A percentile compares a stretch with the other conserved stretches of the same genome.
These are phyloP conservation scores for Talaromyces sp. DNA, from an alignment of 2,329 filamentous ascomycete species.

Conservation along the genomic window DNA sequence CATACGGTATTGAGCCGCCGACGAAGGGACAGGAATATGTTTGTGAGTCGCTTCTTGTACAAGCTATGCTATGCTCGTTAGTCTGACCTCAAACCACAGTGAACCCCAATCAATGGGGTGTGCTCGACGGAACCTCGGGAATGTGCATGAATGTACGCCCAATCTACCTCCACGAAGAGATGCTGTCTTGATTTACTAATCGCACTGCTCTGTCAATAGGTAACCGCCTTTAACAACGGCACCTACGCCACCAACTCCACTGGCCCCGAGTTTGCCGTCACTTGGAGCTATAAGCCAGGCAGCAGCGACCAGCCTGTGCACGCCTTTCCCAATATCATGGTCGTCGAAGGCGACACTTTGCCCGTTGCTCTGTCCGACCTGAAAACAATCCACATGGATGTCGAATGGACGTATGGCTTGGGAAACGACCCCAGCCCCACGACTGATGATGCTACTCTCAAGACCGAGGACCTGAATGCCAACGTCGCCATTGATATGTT, in stretches of 20 bases:
- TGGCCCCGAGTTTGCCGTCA: constrained; percentile 49
- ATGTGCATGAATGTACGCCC: constrained; percentile 53
- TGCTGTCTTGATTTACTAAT: neutral
- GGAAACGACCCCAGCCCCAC: constrained; percentile 36
- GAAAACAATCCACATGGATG: constrained; percentile 38
- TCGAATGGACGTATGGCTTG: constrained; percentile 49
- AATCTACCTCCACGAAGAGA: neutral
- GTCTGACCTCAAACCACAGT: constrained; percentile 32
- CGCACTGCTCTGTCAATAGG: constrained; percentile 25
- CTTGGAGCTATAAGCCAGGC: constrained; percentile 49
- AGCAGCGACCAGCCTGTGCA: constrained; percentile 46
- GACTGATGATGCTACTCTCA: constrained; percentile 34
- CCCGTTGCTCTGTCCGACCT: constrained; percentile 41
- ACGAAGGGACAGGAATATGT: constrained; percentile 45
- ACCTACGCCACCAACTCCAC: constrained; percentile 46
- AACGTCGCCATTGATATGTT: constrained; percentile 60
- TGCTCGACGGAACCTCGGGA: constrained; percentile 32
- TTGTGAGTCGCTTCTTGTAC: constrained; percentile 33
- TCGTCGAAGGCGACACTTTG: constrained; percentile 43
- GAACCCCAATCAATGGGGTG: constrained; percentile 55
- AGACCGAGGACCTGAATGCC: constrained; percentile 40
- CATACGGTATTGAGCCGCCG: constrained; percentile 44
- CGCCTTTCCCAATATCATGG: constrained; percentile 52
- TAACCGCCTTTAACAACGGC: constrained; percentile 48
- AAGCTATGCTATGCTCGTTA: constrained; percentile 1